These are phyloP conservation scores for Boletus rubropictus DNA, from an alignment of 768 basidiomycete genomes.

Conservation along the genomic window DNA sequence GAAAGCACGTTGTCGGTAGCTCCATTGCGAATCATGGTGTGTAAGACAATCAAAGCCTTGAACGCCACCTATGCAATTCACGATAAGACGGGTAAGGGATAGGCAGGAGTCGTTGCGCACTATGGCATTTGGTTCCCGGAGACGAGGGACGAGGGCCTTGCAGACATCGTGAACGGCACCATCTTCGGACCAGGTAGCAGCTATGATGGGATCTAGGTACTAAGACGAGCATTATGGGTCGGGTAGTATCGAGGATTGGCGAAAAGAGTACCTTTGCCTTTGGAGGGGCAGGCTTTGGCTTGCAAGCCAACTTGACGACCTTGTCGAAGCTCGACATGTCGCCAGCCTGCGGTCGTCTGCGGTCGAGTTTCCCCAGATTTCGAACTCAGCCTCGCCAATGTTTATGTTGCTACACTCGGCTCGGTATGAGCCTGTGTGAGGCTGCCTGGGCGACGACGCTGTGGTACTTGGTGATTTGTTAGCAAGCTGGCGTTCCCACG, in stretches of 20 bases:
- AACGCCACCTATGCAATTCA: conserved; percentile 71
- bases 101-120: conserved; percentile 42
- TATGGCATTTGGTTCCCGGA: conserved; percentile 88
- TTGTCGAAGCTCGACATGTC: conserved; percentile 80
- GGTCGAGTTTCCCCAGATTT: conserved; percentile 13
- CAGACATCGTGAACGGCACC: conserved; percentile 91
- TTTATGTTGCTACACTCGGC: not conserved
- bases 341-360: not conserved
- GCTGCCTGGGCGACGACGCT: not conserved
- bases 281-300: conserved; percentile 92
- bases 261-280: conserved; percentile 74
- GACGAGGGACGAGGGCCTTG: conserved; percentile 75
- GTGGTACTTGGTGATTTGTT: not conserved
- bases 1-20: conserved; percentile 87
- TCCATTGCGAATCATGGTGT: conserved; percentile 96
- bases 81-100: not conserved
- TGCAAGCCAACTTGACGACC: conserved; percentile 93
- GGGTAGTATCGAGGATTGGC: not conserved
- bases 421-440: not conserved
- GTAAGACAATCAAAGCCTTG: conserved; percentile 92
- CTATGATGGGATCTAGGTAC: conserved; percentile 96
- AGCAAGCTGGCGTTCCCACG: not conserved
- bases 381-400: conserved; percentile 23
- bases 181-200: conserved; percentile 95
- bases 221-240: conserved; percentile 28